Evolutionary conservation across 257 asterid species (phyloP), one percentile per base, ranked within the genome.

Genomic region (Knoxia roxburghii): DNA sequence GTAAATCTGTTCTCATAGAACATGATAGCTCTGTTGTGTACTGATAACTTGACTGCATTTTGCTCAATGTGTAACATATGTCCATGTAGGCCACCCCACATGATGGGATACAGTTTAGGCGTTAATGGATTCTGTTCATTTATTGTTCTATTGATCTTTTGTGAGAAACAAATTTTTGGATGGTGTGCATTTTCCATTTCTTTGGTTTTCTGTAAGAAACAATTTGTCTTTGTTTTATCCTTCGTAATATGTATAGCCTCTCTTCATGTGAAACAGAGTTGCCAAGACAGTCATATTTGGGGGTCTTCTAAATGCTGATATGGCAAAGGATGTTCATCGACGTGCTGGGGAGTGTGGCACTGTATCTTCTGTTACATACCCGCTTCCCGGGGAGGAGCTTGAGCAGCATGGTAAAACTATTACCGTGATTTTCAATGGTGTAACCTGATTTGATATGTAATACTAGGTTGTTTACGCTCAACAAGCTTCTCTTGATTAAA

Each of bases 261-360:
- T 59, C 24, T 61, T 75, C 52, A 61, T 80, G 71, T 48, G 72
- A 62, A 83, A 81, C 84, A 94, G 99, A 93, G 91, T 88, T 70
- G 95, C 97, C 61, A 90, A 77, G 87, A 94, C 96, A 1, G 95
- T 88, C 69, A 70, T 94, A 79, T 74, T 94, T 64, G 99, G 99
- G 40, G 92, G 95, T 72, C 95, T 88, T 74, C 80, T 83, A 68
- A 70, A 71, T 76, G 81, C 62, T 72, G 84, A 81, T 51, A 88
- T 90, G 95, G 95, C 90, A 20, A 84, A 85, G 76, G 96, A 88
- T 72, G 95, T 87, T 80, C 96, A 94, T 73, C 81, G 73, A 66
- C 72, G 65, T 65, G 96, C 95, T 15, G 78, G 68, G 72, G 76
- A 81, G 77, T 75, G 82, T 77, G 99, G 96, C 64, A 74, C 90